Base-by-base conservation (phyloP, 257 asterid species). In the Ilex aquifolium region DNA sequence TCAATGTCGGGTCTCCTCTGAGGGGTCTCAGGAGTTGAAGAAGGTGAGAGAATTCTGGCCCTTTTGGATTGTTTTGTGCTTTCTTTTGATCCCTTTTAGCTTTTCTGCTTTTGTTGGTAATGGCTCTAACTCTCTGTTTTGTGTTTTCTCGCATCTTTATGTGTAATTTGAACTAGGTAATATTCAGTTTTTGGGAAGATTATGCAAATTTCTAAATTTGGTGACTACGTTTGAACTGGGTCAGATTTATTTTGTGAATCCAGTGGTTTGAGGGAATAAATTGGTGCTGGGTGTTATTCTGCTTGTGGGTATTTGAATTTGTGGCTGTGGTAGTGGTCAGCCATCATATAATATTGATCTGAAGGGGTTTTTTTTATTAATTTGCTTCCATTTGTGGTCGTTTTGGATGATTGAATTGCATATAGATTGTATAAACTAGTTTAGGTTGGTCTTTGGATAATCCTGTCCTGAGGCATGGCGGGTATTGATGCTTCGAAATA, bases 401-500 rank as follows among this genome's bases (percentile, higher is more conserved):
- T 21, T 14, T 39, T 56, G 64, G 65, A 67, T 60, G 64, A 58
- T 84, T 76, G 71, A 65, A 61, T 70, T 72, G 73, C 70, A 60
- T 62, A 66, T 40, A 32, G 50, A 59, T 70, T 51, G 63, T 27
- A 13, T 52, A 63, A 11, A 57, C 27, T 67, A 60, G 72, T 74
- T 60, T 16, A 62, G 53, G 54, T 56, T 60, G 27, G 57, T 66
- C 59, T 58, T 60, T 58, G 30, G 46, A 1, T 21, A 21, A 21
- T 21, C 27, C 72, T 44, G 66, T 69, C 62, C 71, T 72, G 65
- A 68, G 78, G 65, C 75, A 91, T 88, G 98, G 83, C 88, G 49
- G 72, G 77, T 59, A 60, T 78, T 64, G 99, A 92, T 82, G 73
- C 80, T 62, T 83, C 88, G 7, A 87, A 82, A 71, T 87, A 85